These are phyloP conservation scores for Ephemerocybe angulata DNA, from an alignment of 768 basidiomycete genomes.

Conservation along the genomic window DNA sequence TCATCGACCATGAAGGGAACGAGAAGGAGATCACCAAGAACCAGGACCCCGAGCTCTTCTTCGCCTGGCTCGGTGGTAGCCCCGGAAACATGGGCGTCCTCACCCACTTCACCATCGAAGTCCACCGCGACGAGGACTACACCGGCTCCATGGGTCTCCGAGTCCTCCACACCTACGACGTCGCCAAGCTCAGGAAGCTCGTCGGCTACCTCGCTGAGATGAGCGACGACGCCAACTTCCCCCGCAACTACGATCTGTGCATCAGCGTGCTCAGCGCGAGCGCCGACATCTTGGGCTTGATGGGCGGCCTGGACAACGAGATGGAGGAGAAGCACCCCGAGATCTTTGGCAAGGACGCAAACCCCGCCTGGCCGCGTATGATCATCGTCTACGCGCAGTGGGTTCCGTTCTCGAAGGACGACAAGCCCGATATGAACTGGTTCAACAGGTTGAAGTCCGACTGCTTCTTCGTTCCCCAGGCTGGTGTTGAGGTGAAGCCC, in stretches of 20 bases:
- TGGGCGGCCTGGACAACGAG: slow-evolving; percentile 8
- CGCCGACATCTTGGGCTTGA: slow-evolving; percentile 5
- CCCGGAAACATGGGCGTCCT: slow-evolving; percentile 12
- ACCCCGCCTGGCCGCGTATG: slow-evolving; percentile 2
- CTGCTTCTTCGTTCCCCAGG: too few relatives aligned
- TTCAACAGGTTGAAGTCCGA: slow-evolving; percentile 8
- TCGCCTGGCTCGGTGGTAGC: slow-evolving; percentile 11
- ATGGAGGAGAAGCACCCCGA: slow-evolving; percentile 7
- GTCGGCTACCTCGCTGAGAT: slow-evolving; percentile 8
- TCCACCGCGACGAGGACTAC: slow-evolving; percentile 9
- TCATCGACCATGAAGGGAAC: slow-evolving; percentile 6
- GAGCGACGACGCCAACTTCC: slow-evolving; percentile 9
- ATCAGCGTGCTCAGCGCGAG: slow-evolving; percentile 6
- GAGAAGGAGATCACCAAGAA: slow-evolving; percentile 6
- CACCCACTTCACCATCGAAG: slow-evolving; percentile 11
- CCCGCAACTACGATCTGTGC: slow-evolving; percentile 11
- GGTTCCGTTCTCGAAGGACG: slow-evolving; percentile 1
- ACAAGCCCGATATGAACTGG: slow-evolving; percentile 5
- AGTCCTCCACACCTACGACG: slow-evolving; percentile 6
- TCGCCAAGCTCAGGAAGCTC: slow-evolving; percentile 7
- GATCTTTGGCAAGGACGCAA: slow-evolving; percentile 9
- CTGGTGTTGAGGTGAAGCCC: slow-evolving; percentile 5
- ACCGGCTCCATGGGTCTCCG: slow-evolving; percentile 6
- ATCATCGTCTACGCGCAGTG: slow-evolving; percentile 13
- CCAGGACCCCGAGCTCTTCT: slow-evolving; percentile 3